Evolutionary conservation across 2,329 filamentous ascomycete genomes (phyloP).

Genomic region (Orbilia blumenaviensis): DNA sequence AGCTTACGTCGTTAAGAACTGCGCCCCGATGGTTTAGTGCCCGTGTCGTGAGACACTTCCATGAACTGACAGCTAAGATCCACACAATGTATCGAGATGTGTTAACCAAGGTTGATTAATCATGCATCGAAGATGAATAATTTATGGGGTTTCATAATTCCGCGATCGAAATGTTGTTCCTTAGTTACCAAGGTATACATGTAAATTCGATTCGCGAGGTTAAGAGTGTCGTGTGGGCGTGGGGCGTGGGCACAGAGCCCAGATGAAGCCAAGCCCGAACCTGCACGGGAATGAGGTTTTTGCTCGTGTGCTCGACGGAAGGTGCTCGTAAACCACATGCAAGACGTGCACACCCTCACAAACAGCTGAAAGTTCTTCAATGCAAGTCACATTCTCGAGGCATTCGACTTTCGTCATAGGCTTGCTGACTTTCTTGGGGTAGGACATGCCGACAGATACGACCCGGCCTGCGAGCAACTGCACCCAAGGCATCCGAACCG

Average conservation of each 20-base stretch:
- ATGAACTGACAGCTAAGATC: neutral
- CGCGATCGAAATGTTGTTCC: neutral
- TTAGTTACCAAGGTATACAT: too few relatives aligned
- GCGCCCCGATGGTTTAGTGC: constrained; percentile 29
- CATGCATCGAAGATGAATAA: neutral
- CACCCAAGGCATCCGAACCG: neutral
- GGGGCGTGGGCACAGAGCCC: neutral
- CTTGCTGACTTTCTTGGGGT: neutral
- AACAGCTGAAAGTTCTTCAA: too few relatives aligned
- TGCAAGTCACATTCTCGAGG: too few relatives aligned
- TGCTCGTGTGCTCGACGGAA: neutral
- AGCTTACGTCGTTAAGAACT: constrained; percentile 21
- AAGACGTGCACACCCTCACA: too few relatives aligned
- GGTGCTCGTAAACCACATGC: too few relatives aligned
- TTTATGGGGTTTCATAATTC: neutral
- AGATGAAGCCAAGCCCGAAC: neutral
- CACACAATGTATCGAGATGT: neutral
- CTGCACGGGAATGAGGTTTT: too few relatives aligned
- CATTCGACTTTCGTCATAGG: too few relatives aligned
- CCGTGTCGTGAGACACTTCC: constrained; percentile 13
- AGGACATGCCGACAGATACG: neutral
- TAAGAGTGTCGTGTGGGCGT: neutral
- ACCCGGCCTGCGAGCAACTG: neutral
- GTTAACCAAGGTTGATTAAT: neutral
- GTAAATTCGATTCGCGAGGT: neutral